Evolutionary conservation across 2,329 filamentous ascomycete species (phyloP), one percentile per base, ranked within the genome.

Genomic region (Pyrenochaeta sp.): DNA sequence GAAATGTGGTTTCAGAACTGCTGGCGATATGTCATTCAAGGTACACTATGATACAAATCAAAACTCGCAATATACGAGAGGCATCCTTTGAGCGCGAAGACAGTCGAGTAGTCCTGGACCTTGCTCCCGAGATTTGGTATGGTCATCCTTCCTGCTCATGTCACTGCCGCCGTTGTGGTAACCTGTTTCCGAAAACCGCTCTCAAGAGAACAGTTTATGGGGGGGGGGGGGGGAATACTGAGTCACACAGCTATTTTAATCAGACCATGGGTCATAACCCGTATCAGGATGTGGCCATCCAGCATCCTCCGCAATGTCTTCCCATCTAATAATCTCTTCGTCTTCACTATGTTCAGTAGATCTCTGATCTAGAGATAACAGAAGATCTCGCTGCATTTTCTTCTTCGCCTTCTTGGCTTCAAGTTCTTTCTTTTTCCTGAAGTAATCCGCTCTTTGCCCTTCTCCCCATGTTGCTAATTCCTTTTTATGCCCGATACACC

Each of bases 1-100:
- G 63, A 56, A 6, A 62, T 66, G 50, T 68, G 65, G 63, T 60
- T 51, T 45, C 56, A 66, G n/a, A 68, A 64, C 24, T 55, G 51
- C 3, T 61, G 61, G 44, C 50, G 60, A 28, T 67, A 65, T 40
- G 53, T 65, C 15, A 48, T 65, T 19, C 48, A 61, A 36, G 60
- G 60, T 27, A 60, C 46, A 52, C 6, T 36, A 10, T 22, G 22
- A 1, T 5, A 10, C 6, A 24, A 9, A 10, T 40, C 28, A 12
- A 24, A 8, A 8, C 22, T 25, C 25, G 15, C 5, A 44, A 30
- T 54, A 25, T 43, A 27, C 9, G 6, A 5, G 7, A 25, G 10
- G 13, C 13, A 25, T 19, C 4, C 10, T 25, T 27, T 5, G 19
- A 19, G 19, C 19, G 19, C 19, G 19, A 30, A 30, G 28, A 30